Conservation (phyloP, 83 land plant species). For the Diphasiastrum complanatum region DNA sequence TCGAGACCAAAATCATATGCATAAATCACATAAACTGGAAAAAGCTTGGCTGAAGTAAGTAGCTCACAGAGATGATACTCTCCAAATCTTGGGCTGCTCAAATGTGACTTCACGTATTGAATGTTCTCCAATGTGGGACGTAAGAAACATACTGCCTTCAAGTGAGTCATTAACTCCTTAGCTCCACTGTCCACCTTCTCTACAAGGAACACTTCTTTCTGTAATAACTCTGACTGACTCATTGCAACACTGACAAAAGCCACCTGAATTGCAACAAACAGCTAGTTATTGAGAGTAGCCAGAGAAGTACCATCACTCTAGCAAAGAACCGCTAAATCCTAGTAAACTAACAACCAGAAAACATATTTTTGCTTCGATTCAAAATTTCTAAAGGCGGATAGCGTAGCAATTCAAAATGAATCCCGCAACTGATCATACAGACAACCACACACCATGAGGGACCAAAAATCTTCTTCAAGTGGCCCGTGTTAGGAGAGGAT, state of each 20-base stretch:
- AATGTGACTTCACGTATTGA: conserved; percentile 63
- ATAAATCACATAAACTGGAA: not conserved
- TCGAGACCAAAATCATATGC: not conserved
- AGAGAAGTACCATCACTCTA: too few relatives aligned
- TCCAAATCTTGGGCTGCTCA: conserved; percentile 74
- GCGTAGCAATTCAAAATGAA: too few relatives aligned
- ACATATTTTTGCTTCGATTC: not conserved
- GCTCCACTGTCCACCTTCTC: conserved; percentile 69
- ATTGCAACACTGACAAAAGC: conserved; percentile 83
- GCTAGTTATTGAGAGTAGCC: too few relatives aligned
- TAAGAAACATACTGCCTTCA: conserved; percentile 90
- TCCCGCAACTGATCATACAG: too few relatives aligned
- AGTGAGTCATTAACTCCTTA: conserved; percentile 76
- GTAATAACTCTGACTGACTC: conserved; percentile 85
- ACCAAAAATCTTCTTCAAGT: too few relatives aligned
- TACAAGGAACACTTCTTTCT: conserved; percentile 94
- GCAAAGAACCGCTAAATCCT: not conserved
- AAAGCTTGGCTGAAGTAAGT: not conserved
- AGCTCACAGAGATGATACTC: conserved; percentile 91
- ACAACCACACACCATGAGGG: too few relatives aligned
- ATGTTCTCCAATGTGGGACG: conserved; percentile 87
- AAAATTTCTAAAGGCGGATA: too few relatives aligned
- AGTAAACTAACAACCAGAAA: not conserved
- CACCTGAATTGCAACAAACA: conserved; percentile 58
- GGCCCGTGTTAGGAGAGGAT: too few relatives aligned